These are phyloP conservation scores for Excoecaria cochinchinensis DNA, from an alignment of 345 rosid genomes.

Conservation along the genomic window DNA sequence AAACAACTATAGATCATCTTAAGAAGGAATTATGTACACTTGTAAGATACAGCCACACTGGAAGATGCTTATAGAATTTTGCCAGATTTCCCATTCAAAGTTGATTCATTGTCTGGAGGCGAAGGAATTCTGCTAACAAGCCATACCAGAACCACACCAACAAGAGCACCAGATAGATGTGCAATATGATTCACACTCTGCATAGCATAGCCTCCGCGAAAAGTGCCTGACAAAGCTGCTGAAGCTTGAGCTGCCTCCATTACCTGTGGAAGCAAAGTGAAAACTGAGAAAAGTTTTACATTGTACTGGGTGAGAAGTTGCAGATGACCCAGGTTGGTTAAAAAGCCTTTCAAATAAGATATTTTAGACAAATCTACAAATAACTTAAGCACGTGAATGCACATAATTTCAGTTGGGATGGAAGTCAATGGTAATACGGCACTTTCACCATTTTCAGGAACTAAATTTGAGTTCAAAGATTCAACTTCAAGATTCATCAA, in stretches of 20 bases:
- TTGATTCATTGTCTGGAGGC: slow-evolving; percentile 36
- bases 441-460: not conserved
- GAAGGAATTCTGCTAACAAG: slow-evolving; percentile 72
- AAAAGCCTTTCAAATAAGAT: not conserved
- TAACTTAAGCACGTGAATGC: not conserved
- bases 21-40: not conserved
- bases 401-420: not conserved
- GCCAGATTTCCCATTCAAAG: slow-evolving; percentile 26
- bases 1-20: not conserved
- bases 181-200: slow-evolving; percentile 89
- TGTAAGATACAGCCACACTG: not conserved
- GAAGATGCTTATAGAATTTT: slow-evolving; percentile 8
- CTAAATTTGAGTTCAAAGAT: not conserved
- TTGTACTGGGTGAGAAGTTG: not conserved
- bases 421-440: not conserved
- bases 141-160: slow-evolving; percentile 84
- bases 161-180: slow-evolving; percentile 88
- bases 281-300: not conserved
- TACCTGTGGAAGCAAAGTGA: slow-evolving; percentile 42
- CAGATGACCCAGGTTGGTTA: not conserved
- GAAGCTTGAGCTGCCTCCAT: slow-evolving; percentile 98
- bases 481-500: not conserved
- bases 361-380: not conserved
- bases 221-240: slow-evolving; percentile 57
- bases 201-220: slow-evolving; percentile 50